Evolutionary conservation across 164 flowering plant genomes (phyloP), one percentile per base, ranked within the genome.

Genomic region (Dillenia suffruticosa): DNA sequence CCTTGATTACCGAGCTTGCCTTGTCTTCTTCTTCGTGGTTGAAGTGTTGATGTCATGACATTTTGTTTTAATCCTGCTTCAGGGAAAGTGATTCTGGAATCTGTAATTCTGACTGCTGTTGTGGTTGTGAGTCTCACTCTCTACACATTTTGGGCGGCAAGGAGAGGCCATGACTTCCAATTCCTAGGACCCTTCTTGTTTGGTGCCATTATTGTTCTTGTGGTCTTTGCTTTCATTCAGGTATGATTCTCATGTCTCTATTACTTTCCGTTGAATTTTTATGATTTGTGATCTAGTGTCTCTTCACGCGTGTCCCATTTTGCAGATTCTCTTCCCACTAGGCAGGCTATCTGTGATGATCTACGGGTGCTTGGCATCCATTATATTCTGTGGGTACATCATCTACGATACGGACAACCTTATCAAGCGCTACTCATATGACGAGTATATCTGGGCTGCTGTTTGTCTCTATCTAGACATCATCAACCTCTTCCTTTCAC

Each of bases 391-490:
- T 49, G 96, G 90, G 0, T 95, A 84, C 75, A 88, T 90, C 19
- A 69, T 95, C 1, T 95, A 92, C 44, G 99, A 92, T 75, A 92
- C 99, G 0, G 96, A 95, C 68, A 88, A 95, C 57, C 72, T 95
- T 71, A 95, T 95, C 73, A 92, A 90, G 76, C 84, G 99, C 5
- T 79, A 76, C 68, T 48, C 87, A 0, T 95, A 95, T 17, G 99
- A 95, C 53, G 95, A 95, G 15, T 92, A 90, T 72, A 84, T 92
- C 3, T 90, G 97, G 97, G 99, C 98, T 53, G 83, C 98, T 0
- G 84, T 95, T 9, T 49, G 83, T 3, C 73, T 92, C 53, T 95
- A 92, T 73, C 71, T 90, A 24, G 97, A 95, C 57, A 66, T 95
- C 73, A 78, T 95, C 61, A 92, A 92, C 70, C 97, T 90, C 62